Percentiles rank a stretch among this genome's conserved stretches.
These are phyloP conservation scores for Fraxinus pennsylvanica DNA, from an alignment of 257 asterid species.

Conservation along the genomic window DNA sequence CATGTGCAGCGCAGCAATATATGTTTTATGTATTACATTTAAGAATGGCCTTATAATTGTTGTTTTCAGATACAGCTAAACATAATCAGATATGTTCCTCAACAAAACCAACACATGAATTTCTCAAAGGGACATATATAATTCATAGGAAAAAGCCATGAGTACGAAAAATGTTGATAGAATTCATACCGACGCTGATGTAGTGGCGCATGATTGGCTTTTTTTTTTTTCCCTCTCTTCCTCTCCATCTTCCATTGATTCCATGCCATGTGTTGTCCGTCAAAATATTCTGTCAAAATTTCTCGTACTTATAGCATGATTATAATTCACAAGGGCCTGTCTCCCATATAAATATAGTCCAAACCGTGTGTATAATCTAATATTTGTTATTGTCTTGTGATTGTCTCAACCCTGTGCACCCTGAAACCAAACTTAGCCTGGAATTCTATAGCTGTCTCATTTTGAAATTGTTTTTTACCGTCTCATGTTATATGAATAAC, in stretches of 20 bases:
- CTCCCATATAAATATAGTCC: neutral
- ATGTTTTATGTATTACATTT: neutral
- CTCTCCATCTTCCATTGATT: too few relatives aligned
- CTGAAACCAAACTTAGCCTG: too few relatives aligned
- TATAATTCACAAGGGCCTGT: neutral
- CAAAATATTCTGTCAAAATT: too few relatives aligned
- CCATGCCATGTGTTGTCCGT: too few relatives aligned
- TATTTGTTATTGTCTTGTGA: neutral
- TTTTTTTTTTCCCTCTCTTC: too few relatives aligned
- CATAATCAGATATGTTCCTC: neutral
- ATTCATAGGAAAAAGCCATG: neutral
- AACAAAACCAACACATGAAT: neutral
- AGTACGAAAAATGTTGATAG: too few relatives aligned
- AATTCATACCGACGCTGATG: too few relatives aligned
- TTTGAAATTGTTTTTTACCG: too few relatives aligned
- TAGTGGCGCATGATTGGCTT: too few relatives aligned
- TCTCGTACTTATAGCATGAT: too few relatives aligned
- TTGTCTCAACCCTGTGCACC: neutral
- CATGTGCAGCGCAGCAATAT: neutral
- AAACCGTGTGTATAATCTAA: neutral
- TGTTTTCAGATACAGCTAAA: neutral
- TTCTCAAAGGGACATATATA: neutral
- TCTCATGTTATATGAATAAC: too few relatives aligned
- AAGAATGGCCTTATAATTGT: neutral
- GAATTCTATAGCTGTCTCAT: too few relatives aligned